Percentiles rank a stretch among this genome's conserved stretches.
phyloP scores from a whole-genome alignment of 2,329 filamentous ascomycete species.

The Ramularia collo-cygni region DNA sequence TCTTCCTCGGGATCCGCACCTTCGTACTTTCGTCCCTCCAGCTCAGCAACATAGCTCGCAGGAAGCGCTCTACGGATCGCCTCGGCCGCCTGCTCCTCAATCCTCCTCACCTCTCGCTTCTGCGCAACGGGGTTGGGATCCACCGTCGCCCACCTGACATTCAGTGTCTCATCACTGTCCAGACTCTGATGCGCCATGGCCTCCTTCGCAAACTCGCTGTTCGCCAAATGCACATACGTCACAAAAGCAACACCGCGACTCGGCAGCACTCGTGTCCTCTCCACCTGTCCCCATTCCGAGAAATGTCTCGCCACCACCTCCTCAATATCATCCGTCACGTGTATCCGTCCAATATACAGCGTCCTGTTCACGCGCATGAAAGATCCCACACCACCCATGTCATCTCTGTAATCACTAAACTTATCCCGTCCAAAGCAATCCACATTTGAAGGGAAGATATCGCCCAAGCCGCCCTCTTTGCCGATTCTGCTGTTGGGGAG shows the following conservation, averaged over 20 bases:
- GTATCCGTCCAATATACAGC: constrained; percentile 86
- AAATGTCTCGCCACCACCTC: constrained; percentile 93
- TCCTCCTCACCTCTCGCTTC: constrained; percentile 76
- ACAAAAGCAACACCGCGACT: constrained; percentile 87
- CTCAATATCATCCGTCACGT: constrained; percentile 94
- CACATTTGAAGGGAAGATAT: constrained; percentile 87
- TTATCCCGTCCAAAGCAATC: constrained; percentile 95
- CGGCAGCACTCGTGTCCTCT: constrained; percentile 79
- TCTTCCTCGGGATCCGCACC: constrained; percentile 62
- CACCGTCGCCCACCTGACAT: constrained; percentile 93
- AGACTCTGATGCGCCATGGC: constrained; percentile 92
- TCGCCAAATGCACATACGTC: constrained; percentile 86
- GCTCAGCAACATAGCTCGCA: constrained; percentile 83
- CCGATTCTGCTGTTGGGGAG: constrained; percentile 54
- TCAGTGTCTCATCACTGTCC: constrained; percentile 86
- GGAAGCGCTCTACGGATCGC: constrained; percentile 83
- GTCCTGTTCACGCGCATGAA: constrained; percentile 94
- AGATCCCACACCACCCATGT: constrained; percentile 94
- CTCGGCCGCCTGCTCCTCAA: constrained; percentile 95
- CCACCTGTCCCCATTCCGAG: constrained; percentile 91
- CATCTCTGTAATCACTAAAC: constrained; percentile 85
- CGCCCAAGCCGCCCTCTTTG: constrained; percentile 53
- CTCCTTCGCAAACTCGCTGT: constrained; percentile 72
- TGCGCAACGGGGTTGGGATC: constrained; percentile 95
- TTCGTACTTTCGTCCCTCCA: constrained; percentile 63